Conservation (phyloP, 2,329 filamentous ascomycete species). For the Penicillium sp. region DNA sequence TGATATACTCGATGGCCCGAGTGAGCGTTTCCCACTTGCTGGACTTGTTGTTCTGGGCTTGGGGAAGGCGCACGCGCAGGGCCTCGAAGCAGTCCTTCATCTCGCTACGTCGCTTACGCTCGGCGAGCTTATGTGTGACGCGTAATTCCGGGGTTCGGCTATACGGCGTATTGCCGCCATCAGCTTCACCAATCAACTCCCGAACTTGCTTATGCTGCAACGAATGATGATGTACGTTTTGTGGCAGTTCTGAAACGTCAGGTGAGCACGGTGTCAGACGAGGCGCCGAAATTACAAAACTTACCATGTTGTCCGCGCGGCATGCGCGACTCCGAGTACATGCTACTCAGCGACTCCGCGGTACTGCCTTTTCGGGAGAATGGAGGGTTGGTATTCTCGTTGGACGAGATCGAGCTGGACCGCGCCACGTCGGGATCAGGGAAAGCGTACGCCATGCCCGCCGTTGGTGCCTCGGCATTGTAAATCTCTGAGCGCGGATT, state of each 20-base stretch:
- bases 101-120: slow-evolving; percentile 52
- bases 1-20: slow-evolving; percentile 50
- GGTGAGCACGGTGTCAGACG: slow-evolving; percentile 4
- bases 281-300: slow-evolving; percentile 1
- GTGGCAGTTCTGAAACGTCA: slow-evolving; percentile 41
- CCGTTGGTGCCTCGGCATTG: slow-evolving; percentile 50
- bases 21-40: slow-evolving; percentile 54
- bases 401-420: slow-evolving; percentile 37
- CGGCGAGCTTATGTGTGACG: slow-evolving; percentile 51
- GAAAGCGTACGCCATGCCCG: slow-evolving; percentile 52
- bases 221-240: slow-evolving; percentile 48
- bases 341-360: slow-evolving; percentile 48
- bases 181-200: slow-evolving; percentile 46
- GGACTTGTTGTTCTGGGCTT: slow-evolving; percentile 50
- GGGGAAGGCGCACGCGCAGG: slow-evolving; percentile 44
- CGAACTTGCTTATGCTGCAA: slow-evolving; percentile 50
- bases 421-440: slow-evolving; percentile 48
- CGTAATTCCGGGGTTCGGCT: slow-evolving; percentile 51
- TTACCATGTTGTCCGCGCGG: slow-evolving; percentile 50
- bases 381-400: slow-evolving; percentile 31
- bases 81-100: slow-evolving; percentile 54
- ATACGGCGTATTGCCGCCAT: slow-evolving; percentile 47
- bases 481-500: slow-evolving; percentile 51
- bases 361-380: slow-evolving; percentile 48
- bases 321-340: slow-evolving; percentile 46